Conservation (phyloP, 2,329 filamentous ascomycete genomes). For the Stylonectria norvegica region DNA sequence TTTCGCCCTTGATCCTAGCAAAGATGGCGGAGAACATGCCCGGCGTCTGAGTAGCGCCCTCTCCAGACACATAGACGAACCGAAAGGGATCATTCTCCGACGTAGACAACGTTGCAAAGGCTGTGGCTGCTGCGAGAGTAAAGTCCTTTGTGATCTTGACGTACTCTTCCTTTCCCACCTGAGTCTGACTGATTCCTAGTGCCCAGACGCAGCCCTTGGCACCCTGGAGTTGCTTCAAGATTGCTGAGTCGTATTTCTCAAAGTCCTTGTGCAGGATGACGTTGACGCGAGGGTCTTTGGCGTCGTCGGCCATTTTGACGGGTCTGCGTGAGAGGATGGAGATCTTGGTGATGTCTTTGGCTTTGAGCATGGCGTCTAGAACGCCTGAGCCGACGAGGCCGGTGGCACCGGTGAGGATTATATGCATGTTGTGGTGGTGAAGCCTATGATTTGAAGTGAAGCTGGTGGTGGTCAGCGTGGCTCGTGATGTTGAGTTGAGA, state of each 20-base stretch:
- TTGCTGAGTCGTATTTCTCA: slow-evolving; percentile 50
- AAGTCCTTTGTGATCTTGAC: slow-evolving; percentile 66
- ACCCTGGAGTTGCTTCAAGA: slow-evolving; percentile 59
- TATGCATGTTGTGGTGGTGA: slow-evolving; percentile 49
- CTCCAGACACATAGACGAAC: slow-evolving; percentile 69
- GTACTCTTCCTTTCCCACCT: slow-evolving; percentile 63
- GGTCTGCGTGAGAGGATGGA: slow-evolving; percentile 65
- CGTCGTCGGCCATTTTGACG: slow-evolving; percentile 58
- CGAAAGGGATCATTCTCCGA: slow-evolving; percentile 52
- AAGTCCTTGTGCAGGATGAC: slow-evolving; percentile 70
- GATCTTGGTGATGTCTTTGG: slow-evolving; percentile 56
- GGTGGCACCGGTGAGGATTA: slow-evolving; percentile 67
- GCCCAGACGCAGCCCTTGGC: slow-evolving; percentile 73
- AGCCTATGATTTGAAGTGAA: no score
- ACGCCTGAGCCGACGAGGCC: slow-evolving; percentile 61
- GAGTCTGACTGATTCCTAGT: slow-evolving; percentile 59
- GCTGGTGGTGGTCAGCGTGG: no score
- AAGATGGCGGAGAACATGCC: slow-evolving; percentile 55
- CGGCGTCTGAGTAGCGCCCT: slow-evolving; percentile 56
- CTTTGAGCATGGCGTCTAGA: slow-evolving; percentile 59
- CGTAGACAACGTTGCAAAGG: slow-evolving; percentile 49
- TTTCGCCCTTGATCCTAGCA: slow-evolving; percentile 63
- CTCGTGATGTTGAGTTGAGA: no score
- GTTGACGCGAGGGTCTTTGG: slow-evolving; percentile 55
- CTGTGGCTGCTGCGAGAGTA: slow-evolving; percentile 58